Evolutionary conservation across 495 filamentous ascomycete genomes (phyloP).

Genomic region (Glutinoglossum americanum): DNA sequence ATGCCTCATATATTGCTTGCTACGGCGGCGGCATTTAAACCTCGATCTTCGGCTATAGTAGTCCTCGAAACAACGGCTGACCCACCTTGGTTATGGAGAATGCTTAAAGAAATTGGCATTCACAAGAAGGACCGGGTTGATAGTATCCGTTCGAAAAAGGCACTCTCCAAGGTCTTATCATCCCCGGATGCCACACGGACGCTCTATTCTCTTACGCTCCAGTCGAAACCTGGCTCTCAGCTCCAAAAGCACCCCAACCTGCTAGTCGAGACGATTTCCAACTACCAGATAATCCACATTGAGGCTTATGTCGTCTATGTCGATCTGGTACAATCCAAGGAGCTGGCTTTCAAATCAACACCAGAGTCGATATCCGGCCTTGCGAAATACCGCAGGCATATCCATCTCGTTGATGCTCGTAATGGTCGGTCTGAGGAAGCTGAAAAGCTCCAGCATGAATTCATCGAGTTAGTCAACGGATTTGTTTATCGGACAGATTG

Average conservation of each 20-base stretch:
- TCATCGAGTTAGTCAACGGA: too few relatives aligned
- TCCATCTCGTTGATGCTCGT: too few relatives aligned
- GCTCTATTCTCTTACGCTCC: constrained; percentile 75
- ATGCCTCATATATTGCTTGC: constrained; percentile 36
- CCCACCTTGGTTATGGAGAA: constrained; percentile 75
- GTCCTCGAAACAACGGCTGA: constrained; percentile 85
- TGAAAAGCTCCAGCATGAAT: too few relatives aligned
- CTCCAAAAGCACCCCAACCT: constrained; percentile 68
- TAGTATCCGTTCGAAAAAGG: constrained; percentile 85
- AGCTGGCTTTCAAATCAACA: constrained; percentile 97
- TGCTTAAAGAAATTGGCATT: constrained; percentile 83
- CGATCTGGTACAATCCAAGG: constrained; percentile 92
- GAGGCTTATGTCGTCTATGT: constrained; percentile 97
- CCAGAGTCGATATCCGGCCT: neutral
- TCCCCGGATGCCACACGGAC: constrained; percentile 87
- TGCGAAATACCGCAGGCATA: too few relatives aligned
- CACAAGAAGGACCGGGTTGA: constrained; percentile 90
- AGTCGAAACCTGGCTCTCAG: constrained; percentile 73
- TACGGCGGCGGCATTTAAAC: constrained; percentile 89
- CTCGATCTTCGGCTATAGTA: constrained; percentile 81
- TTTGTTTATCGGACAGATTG: too few relatives aligned
- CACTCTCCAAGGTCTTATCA: constrained; percentile 85
- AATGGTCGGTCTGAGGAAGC: too few relatives aligned
- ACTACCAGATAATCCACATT: constrained; percentile 82
- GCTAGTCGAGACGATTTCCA: constrained; percentile 73